Percentiles rank a stretch among this genome's conserved stretches.
phyloP scores from a whole-genome alignment of 2,329 filamentous ascomycete genomes.

The Alternaria brassicicola region DNA sequence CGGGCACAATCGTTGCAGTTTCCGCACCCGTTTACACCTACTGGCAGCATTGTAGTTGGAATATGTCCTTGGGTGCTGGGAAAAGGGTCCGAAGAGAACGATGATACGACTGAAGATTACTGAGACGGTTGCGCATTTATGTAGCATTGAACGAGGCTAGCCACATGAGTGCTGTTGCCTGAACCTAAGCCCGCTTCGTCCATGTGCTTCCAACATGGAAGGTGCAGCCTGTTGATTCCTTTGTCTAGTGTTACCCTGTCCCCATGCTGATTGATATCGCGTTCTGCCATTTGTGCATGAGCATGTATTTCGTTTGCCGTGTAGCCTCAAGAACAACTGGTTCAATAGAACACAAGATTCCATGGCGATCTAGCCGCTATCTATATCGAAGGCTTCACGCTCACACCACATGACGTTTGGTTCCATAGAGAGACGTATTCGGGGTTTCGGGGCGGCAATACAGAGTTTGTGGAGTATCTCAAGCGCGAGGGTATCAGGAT shows the following conservation, averaged over 20 bases:
- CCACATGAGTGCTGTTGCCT: background rate
- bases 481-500: slow-evolving; percentile 38
- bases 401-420: no score
- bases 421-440: no score
- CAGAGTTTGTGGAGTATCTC: background rate
- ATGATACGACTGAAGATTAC: background rate
- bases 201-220: background rate
- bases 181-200: background rate
- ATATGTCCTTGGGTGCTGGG: background rate
- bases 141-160: background rate
- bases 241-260: no score
- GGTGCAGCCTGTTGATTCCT: background rate
- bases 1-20: background rate
- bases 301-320: background rate
- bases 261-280: no score
- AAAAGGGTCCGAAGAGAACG: background rate
- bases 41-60: background rate
- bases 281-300: no score
- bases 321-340: background rate
- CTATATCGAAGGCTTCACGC: no score
- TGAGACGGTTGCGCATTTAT: background rate
- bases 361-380: no score
- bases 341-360: no score
- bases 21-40: background rate
- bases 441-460: no score